phyloP scores from a whole-genome alignment of 2,329 filamentous ascomycete genomes.

The Ophiocordyceps polyrhachis-furcata region DNA sequence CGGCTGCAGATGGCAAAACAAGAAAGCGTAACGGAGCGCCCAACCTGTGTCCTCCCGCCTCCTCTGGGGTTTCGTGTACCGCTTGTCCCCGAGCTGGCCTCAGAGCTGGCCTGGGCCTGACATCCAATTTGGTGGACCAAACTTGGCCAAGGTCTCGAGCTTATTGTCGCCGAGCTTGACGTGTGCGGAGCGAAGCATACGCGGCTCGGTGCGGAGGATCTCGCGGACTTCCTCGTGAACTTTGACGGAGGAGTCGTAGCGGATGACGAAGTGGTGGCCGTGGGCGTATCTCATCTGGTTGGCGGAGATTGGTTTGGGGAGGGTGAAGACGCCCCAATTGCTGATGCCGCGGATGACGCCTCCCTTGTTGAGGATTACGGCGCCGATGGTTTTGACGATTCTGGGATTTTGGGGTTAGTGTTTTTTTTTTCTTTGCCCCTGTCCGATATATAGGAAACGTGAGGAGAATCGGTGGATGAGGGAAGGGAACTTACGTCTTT shows the following conservation, averaged over 20 bases:
- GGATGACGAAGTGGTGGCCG: slow-evolving; percentile 96
- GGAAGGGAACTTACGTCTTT: slow-evolving; percentile 54
- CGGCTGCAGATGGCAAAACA: too few species aligned
- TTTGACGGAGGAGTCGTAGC: slow-evolving; percentile 62
- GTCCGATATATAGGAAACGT: background rate
- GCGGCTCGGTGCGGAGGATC: slow-evolving; percentile 68
- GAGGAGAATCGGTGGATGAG: slow-evolving; percentile 1
- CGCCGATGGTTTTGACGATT: slow-evolving; percentile 73
- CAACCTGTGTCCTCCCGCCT: too few species aligned
- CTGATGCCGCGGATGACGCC: slow-evolving; percentile 82
- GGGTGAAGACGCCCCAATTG: slow-evolving; percentile 88
- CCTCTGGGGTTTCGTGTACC: too few species aligned
- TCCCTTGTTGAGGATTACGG: slow-evolving; percentile 61
- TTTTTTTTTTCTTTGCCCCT: background rate
- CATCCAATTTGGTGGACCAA: slow-evolving; percentile 32
- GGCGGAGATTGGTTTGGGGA: slow-evolving; percentile 61
- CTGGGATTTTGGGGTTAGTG: slow-evolving; percentile 22
- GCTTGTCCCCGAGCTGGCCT: too few species aligned
- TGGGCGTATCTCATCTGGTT: slow-evolving; percentile 68
- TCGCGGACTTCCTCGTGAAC: slow-evolving; percentile 59
- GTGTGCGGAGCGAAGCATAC: slow-evolving; percentile 72
- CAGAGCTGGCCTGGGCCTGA: slow-evolving; percentile 14
- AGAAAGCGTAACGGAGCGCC: too few species aligned
- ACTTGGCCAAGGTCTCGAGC: slow-evolving; percentile 29
- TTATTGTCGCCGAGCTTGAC: slow-evolving; percentile 64